Base-by-base conservation (phyloP, 2,329 filamentous ascomycete species). In the Alternaria solani region DNA sequence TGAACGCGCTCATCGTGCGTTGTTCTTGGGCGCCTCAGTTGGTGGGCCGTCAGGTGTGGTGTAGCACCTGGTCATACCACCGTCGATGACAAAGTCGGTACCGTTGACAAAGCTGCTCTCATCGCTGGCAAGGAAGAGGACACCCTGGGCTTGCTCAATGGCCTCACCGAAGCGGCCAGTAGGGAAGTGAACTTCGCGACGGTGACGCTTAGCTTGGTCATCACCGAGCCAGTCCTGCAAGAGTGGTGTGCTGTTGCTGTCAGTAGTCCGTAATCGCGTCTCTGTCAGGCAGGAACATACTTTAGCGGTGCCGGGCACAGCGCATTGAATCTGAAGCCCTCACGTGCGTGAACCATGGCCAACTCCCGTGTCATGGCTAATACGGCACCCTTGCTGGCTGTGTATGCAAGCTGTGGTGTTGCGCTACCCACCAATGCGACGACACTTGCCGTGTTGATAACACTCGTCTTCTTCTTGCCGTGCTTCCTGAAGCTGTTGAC, bases 211-310 rank as follows among this genome's bases (percentile, higher is more conserved):
- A 62, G 87, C 87, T 75, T 88, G 77, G 81, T 97, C 93, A 71
- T 95, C 92, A 64, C 94, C 94, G 23, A 97, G 88, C 92, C 93
- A 97, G 80, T 97, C 92, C 82, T 97, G 93, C 55, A 97, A 85
- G 30, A 97, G 86, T 26, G 93, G 92, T 0, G 94, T 97, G 85
- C 85, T 87, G 59, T 8, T 14, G 14, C 65, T 68, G 62, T 74
- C 11, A 72, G 67, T 34, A 57, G 49, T 32, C 20, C 9, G 25
- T 6, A 34, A 6, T 14, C 11, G n/a, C 6, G 39, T 30, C 3
- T 36, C 34, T n/a, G 25, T 25, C 32, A 34, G 23, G 25, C 7
- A 55, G 14, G 34, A 55, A 68, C 80, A 62, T 81, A 87, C 85
- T 97, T 97, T 68, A 97, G 85, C 3, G 94, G 94, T 25, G 93